A percentile compares a stretch with the other conserved stretches of the same genome.
These are phyloP conservation scores for Austroboletus rostrupii DNA, from an alignment of 1,284 basidiomycete genomes.

Conservation along the genomic window DNA sequence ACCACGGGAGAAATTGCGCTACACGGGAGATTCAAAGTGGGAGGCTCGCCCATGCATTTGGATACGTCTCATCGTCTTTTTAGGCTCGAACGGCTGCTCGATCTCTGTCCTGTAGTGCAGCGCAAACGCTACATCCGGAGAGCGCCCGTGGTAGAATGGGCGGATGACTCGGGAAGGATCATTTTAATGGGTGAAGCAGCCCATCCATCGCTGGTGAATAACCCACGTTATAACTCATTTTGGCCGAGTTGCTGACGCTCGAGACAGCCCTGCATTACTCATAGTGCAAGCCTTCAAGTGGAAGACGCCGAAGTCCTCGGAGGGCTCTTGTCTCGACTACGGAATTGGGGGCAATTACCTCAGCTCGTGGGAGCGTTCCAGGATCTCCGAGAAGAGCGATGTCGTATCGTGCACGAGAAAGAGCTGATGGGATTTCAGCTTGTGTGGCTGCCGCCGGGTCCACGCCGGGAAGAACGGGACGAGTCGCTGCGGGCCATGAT, in stretches of 20 bases:
- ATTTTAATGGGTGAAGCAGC: slow-evolving; percentile 42
- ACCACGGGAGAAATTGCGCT: slow-evolving; percentile 12
- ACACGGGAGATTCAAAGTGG: slow-evolving; percentile 14
- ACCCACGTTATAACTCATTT: not conserved
- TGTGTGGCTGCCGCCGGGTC: slow-evolving; percentile 16
- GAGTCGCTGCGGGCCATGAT: slow-evolving; percentile 15
- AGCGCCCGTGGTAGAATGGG: slow-evolving; percentile 24
- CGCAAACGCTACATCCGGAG: slow-evolving; percentile 5
- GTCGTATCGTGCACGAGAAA: slow-evolving; percentile 15
- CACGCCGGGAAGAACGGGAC: slow-evolving; percentile 11
- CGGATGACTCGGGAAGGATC: slow-evolving; percentile 32
- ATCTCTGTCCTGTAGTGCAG: slow-evolving; percentile 16
- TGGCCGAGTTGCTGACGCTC: slow-evolving; percentile 1
- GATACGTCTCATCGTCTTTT: not conserved
- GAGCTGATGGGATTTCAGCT: slow-evolving; percentile 8
- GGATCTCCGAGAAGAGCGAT: slow-evolving; percentile 34
- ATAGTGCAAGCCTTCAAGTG: slow-evolving; percentile 25
- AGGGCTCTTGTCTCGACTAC: slow-evolving; percentile 39
- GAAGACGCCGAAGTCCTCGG: slow-evolving; percentile 42
- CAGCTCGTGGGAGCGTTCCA: slow-evolving; percentile 37
- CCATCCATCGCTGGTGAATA: slow-evolving; percentile 34
- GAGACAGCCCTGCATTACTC: slow-evolving; percentile 28
- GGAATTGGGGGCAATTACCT: slow-evolving; percentile 33
- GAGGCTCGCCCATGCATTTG: not conserved
- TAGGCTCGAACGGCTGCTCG: slow-evolving; percentile 14